phyloP scores from a whole-genome alignment of 352 stramenopile genomes.

The Phytophthora pseudosyringae region DNA sequence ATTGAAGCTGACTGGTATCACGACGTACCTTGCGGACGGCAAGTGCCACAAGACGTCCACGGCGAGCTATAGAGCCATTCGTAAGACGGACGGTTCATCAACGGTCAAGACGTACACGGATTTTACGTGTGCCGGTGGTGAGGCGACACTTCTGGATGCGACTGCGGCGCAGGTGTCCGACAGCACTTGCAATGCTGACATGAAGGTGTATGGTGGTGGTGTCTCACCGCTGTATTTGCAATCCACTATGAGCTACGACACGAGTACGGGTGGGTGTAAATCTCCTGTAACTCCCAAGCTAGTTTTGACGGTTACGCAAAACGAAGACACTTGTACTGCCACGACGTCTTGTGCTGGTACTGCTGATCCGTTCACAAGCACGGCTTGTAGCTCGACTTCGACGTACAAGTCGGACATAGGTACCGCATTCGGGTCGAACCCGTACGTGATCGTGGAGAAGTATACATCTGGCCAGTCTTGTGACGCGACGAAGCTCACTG shows the following conservation, averaged over 20 bases:
- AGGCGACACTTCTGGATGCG: background rate
- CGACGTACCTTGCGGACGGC: constrained; percentile 20
- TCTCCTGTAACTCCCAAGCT: background rate
- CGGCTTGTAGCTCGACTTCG: background rate
- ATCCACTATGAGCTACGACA: too few relatives aligned
- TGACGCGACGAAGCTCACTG: background rate
- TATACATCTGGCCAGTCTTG: constrained; percentile 10
- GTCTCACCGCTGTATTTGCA: too few relatives aligned
- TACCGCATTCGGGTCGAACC: background rate
- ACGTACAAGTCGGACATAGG: constrained; percentile 8
- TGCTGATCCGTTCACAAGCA: background rate
- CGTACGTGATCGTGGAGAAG: constrained; percentile 13
- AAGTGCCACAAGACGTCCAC: constrained; percentile 14
- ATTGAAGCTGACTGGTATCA: background rate
- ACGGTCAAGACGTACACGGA: constrained; percentile 5
- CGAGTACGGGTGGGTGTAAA: background rate
- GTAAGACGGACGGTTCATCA: background rate
- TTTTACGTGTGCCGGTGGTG: background rate
- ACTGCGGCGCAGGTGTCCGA: background rate
- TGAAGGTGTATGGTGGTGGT: constrained; percentile 11
- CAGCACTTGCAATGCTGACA: constrained; percentile 1
- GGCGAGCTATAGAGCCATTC: constrained; percentile 1
- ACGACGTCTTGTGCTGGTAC: background rate
- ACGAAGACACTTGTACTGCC: background rate
- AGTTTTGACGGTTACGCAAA: too few relatives aligned